Evolutionary conservation across 2,329 filamentous ascomycete species (phyloP), one percentile per base, ranked within the genome.

Genomic region (Chrysosporium keratinophilum): DNA sequence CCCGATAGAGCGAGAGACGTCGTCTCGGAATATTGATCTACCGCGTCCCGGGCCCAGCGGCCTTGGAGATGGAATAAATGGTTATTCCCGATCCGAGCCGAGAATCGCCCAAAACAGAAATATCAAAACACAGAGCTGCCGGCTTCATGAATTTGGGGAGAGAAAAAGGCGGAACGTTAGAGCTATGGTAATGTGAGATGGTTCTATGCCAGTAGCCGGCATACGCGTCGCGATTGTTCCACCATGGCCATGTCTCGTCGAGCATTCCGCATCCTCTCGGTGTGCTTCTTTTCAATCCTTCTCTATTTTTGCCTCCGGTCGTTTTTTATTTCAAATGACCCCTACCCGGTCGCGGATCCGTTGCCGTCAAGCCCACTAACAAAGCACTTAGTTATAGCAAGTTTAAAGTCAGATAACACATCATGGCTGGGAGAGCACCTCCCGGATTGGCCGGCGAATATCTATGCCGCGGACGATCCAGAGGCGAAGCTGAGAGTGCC

Each of bases 381-480:
- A 5, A 57, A 55, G 46, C 52, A 58, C 28, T 37, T 72, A 62
- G 61, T 73, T 23, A 65, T 72, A 41, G 71, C 70, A 4, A 71
- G 68, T 57, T 67, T 70, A 63, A 65, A 64, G 52, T 58, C 47
- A 1, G 70, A 72, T 45, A 64, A 73, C 59, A 69, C 66, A 5
- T 66, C 67, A 5, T 73, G 71, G 71, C 50, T 72, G 37, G 62
- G 61, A 20, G 63, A 71, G 34, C 58, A 66, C 55, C 66, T 72
- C 34, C 65, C 69, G 1, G 68, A 70, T 19, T 79, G 77, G 77
- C 69, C 73, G 55, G 74, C 75, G 62, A 78, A 71, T 55, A 71
- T 80, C 55, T 81, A 81, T 62, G 71, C 79, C 23, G 76, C 77
- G 50, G 73, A 82, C 59, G 71, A 79, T 59, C 66, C 71, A 33